Evolutionary conservation across 1,284 basidiomycete genomes (phyloP).

Genomic region (Paramarasmius palmivorus): DNA sequence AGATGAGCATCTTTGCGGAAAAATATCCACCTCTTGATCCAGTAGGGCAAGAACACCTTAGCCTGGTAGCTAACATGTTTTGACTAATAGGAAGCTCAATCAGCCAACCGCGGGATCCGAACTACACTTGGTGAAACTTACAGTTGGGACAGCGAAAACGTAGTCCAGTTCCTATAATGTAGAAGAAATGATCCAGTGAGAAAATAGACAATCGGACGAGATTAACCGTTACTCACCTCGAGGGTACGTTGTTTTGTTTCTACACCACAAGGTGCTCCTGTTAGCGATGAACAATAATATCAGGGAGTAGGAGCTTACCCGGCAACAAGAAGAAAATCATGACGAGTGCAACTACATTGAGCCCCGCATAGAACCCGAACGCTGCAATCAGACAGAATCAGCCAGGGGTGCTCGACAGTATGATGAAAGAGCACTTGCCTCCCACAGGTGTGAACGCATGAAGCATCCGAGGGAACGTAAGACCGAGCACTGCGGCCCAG

Average conservation of each 20-base stretch:
- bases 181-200: conserved; percentile 17
- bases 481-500: conserved; percentile 54
- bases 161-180: conserved; percentile 51
- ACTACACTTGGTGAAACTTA: too few relatives aligned
- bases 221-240: conserved; percentile 29
- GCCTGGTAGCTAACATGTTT: conserved; percentile 57
- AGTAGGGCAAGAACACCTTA: conserved; percentile 58
- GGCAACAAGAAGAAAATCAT: conserved; percentile 61
- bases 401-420: background rate
- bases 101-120: too few relatives aligned
- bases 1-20: conserved; percentile 41
- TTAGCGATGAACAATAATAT: background rate
- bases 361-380: conserved; percentile 56
- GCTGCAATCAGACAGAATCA: conserved; percentile 31
- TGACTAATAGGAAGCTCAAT: too few relatives aligned
- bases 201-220: background rate
- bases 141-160: conserved; percentile 66
- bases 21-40: conserved; percentile 57
- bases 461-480: conserved; percentile 63
- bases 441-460: conserved; percentile 41
- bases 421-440: conserved; percentile 20
- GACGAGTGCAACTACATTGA: conserved; percentile 50
- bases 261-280: conserved; percentile 9
- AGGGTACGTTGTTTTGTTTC: conserved; percentile 76
- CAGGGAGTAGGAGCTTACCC: conserved; percentile 33